Evolutionary conservation across 1,139 yeast species (phyloP).

Genomic region (Nakaseomyces nivariensis): DNA sequence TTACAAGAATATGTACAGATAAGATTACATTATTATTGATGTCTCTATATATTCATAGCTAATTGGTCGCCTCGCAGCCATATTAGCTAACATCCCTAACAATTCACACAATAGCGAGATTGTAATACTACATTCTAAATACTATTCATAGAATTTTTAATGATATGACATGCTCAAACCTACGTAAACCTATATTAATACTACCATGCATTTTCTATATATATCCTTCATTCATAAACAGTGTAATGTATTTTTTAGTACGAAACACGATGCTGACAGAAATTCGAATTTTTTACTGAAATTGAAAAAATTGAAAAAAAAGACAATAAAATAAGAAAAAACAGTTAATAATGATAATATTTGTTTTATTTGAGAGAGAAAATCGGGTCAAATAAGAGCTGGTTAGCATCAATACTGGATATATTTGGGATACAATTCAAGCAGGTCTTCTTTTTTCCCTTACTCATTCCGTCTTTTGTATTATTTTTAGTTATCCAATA

Average conservation of each 20-base stretch:
- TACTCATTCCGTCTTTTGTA: neutral
- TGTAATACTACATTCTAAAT: neutral
- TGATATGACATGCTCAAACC: too few relatives aligned
- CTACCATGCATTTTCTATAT: too few relatives aligned
- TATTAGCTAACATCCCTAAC: too few relatives aligned
- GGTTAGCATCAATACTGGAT: neutral
- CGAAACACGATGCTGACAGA: neutral
- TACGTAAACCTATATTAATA: too few relatives aligned
- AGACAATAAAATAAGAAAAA: neutral
- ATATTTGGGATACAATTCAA: neutral
- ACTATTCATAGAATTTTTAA: too few relatives aligned
- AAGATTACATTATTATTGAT: neutral
- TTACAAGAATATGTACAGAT: neutral
- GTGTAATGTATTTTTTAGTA: neutral
- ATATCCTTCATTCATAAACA: too few relatives aligned
- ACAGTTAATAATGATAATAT: neutral
- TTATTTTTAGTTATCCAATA: neutral
- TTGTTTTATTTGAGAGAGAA: neutral
- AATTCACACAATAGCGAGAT: neutral
- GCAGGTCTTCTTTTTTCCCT: constrained; percentile 1
- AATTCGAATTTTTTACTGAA: neutral
- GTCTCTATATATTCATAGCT: neutral
- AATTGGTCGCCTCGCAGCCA: neutral
- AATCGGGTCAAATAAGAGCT: neutral
- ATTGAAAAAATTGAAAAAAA: neutral